Percentiles rank a stretch among this genome's conserved stretches.
Conservation (phyloP, 176 grass and related monocot genomes). For the Aegilops umbellulata region DNA sequence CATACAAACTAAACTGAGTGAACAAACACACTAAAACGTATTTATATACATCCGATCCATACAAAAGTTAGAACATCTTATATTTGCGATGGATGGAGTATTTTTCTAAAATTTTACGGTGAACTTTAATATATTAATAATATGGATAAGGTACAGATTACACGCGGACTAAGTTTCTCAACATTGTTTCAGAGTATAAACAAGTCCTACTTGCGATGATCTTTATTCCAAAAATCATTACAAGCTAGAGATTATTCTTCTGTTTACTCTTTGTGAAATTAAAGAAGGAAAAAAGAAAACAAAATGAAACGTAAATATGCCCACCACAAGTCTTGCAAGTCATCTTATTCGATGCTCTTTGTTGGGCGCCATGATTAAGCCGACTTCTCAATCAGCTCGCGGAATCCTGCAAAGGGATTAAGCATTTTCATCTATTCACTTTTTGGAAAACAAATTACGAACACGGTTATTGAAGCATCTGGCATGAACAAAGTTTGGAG, state of each 20-base stretch:
- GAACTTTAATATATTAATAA: no score
- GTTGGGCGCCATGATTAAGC: background rate
- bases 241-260: background rate
- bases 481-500: background rate
- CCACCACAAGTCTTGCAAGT: background rate
- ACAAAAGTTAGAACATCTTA: no score
- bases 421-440: background rate
- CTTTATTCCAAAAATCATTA: background rate
- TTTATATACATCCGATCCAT: no score
- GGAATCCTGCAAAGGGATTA: background rate
- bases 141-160: no score
- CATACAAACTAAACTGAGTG: no score
- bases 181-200: background rate
- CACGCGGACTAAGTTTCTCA: background rate
- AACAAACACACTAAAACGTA: no score
- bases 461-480: background rate
- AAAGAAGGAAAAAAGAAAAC: background rate
- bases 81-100: no score
- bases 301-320: background rate
- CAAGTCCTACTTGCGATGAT: background rate
- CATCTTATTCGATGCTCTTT: background rate
- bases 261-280: background rate
- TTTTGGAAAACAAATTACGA: background rate
- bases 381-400: background rate
- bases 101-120: no score